Evolutionary conservation across 306 rosid genomes (phyloP), one percentile per base, ranked within the genome.

Genomic region (Acmispon strigosus): DNA sequence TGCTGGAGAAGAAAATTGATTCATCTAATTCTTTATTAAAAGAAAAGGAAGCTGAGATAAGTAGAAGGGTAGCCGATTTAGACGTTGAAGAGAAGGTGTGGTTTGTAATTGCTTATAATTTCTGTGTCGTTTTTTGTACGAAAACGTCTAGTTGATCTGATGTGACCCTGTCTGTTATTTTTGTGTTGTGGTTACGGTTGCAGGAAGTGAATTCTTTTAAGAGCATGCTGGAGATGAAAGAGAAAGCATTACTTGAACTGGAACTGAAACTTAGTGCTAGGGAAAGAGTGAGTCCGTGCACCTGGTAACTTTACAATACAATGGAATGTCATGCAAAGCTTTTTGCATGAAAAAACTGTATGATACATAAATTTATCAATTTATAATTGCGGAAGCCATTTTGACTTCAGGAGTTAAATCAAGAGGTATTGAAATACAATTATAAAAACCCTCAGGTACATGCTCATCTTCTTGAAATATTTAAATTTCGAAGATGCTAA

Each of bases 241-340:
- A 80, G 78, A 86, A 77, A 54, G 88, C 86, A 44, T 80, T 94
- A 37, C 84, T 24, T 59, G 83, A 61, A 20, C 43, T 78, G 79
- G 95, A 94, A 75, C 76, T 75, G 67, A 85, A 89, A 56, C 91
- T 94, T 56, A 80, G 60, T 72, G 78, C 76, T 69, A 86, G 88
- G 76, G 97, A 94, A 89, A 88, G 54, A 47, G 99, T 89, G 81
- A 78, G 95, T 89, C 36, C 10, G 4, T 70, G 17, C 41, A 5
- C 76, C 43, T 32, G 39, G 20, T 62, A 39, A 22, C 72, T 65
- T 29, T 58, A 48, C 13, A 19, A 32, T 64, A n/a, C 43, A 37
- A 61, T 73, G 27, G 42, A 48, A 16, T 50, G 57, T 47, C 6
- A 6, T 76, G 71, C 24, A 4, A 54, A 42, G 44, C 52, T 55